Conservation (phyloP, 768 basidiomycete genomes). For the Boletus vinaceobasis region DNA sequence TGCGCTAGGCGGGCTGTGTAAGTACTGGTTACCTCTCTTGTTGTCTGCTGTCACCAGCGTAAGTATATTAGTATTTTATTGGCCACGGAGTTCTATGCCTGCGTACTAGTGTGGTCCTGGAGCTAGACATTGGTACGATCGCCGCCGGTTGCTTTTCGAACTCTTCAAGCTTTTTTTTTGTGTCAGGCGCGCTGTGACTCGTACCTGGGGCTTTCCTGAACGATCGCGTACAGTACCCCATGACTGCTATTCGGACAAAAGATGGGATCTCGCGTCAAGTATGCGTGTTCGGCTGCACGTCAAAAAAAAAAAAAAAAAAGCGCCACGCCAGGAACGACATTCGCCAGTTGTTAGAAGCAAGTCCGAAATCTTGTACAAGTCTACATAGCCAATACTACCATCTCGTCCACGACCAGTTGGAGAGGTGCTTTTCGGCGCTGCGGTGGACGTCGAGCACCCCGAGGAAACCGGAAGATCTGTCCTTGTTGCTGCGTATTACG, state of each 20-base stretch:
- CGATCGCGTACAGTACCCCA: background rate
- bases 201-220: background rate
- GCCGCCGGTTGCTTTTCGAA: background rate
- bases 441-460: background rate
- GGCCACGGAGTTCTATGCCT: constrained; percentile 5
- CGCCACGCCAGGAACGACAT: constrained; percentile 21
- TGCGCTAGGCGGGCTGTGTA: constrained; percentile 35
- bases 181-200: background rate
- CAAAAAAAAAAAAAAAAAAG: constrained; percentile 17
- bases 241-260: background rate
- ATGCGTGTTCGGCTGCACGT: constrained; percentile 9
- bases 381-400: background rate
- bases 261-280: constrained; percentile 18
- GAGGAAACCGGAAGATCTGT: background rate
- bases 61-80: constrained; percentile 37
- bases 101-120: constrained; percentile 3
- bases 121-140: constrained; percentile 8
- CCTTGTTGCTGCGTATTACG: background rate
- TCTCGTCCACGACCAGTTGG: background rate
- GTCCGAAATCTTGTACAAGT: background rate
- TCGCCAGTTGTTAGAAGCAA: background rate
- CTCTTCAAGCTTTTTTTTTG: background rate
- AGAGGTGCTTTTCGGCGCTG: too few species aligned
- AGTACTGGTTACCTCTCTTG: constrained; percentile 29
- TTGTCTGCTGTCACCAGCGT: constrained; percentile 29